Conservation (phyloP, 2,329 filamentous ascomycete species). For the Lecanoromycetidae sp. region DNA sequence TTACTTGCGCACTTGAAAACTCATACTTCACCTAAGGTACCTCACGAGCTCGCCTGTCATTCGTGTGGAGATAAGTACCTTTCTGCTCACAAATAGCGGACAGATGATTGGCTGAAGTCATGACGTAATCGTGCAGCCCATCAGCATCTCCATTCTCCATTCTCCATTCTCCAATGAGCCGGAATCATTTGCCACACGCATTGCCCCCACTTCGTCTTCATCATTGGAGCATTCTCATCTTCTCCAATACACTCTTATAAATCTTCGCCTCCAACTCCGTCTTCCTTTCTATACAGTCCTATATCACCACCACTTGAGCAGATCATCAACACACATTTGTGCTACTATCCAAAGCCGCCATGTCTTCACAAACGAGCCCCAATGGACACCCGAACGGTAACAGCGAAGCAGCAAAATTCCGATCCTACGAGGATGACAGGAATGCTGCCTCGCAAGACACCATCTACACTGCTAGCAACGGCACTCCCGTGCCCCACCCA, state of each 20-base stretch:
- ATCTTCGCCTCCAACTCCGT: not conserved
- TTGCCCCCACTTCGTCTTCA: too few species aligned
- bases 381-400: conserved; percentile 6
- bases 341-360: not conserved
- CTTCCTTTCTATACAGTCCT: not conserved
- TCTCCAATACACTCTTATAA: too few species aligned
- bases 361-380: conserved; percentile 1
- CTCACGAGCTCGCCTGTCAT: too few species aligned
- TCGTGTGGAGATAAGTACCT: not conserved
- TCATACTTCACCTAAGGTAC: not conserved
- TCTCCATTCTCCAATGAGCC: too few species aligned
- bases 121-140: conserved; percentile 3
- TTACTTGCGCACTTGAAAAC: too few species aligned
- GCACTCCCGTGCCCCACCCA: conserved; percentile 44
- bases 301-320: not conserved
- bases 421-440: conserved; percentile 16
- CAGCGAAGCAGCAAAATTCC: not conserved
- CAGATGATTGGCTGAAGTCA: not conserved
- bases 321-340: not conserved
- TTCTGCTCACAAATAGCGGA: not conserved
- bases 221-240: too few species aligned
- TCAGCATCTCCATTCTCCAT: too few species aligned
- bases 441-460: conserved; percentile 43
- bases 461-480: conserved; percentile 50
- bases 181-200: too few species aligned